phyloP scores from a whole-genome alignment of 169 alveolate species.

The Eimeria brunetti region DNA sequence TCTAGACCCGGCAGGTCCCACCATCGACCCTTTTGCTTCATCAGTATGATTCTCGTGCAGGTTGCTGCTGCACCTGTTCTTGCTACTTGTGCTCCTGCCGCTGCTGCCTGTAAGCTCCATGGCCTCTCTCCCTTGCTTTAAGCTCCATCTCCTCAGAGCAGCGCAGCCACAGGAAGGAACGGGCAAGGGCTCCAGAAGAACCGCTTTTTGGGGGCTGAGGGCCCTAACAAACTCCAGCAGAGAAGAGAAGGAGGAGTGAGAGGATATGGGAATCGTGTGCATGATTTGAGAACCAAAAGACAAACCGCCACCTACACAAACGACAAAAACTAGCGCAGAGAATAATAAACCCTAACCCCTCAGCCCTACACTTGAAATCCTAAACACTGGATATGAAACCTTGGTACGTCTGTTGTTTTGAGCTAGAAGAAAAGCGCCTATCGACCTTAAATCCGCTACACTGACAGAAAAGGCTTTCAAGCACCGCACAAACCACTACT shows the following conservation, averaged over 20 bases:
- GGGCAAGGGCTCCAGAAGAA: constrained; percentile 14
- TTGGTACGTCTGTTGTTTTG: neutral
- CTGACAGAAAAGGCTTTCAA: too few species aligned
- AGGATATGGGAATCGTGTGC: neutral
- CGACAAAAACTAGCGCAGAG: neutral
- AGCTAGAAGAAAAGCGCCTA: neutral
- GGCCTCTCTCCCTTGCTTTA: neutral
- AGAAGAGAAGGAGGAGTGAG: constrained; percentile 23
- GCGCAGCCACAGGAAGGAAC: constrained; percentile 2
- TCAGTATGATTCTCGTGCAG: neutral
- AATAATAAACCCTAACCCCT: neutral
- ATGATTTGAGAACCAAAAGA: neutral
- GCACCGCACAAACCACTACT: neutral
- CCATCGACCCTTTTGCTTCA: neutral
- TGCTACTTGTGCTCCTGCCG: neutral
- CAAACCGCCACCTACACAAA: neutral
- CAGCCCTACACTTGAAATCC: neutral
- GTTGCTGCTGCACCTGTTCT: neutral
- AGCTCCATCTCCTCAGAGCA: neutral
- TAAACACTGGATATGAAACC: neutral
- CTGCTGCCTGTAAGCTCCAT: neutral
- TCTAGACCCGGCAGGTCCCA: neutral
- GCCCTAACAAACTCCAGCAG: neutral
- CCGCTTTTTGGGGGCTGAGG: constrained; percentile 10
- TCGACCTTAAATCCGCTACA: too few species aligned